Conservation (phyloP, 345 rosid genomes). For the Microcos paniculata region DNA sequence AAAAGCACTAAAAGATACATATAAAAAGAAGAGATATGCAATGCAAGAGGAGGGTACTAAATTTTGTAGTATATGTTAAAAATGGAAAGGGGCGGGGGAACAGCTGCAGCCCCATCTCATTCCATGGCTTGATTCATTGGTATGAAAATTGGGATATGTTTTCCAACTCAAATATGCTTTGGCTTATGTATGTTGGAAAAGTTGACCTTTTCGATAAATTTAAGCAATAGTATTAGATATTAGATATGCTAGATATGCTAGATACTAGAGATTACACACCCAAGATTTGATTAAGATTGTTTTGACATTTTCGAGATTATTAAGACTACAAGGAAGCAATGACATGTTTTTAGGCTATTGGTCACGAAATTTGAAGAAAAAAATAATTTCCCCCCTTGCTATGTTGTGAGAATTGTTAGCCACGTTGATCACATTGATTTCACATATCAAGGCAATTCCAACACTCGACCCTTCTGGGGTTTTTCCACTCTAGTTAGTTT, state of each 20-base stretch:
- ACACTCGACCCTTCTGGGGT: not conserved
- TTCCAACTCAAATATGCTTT: not conserved
- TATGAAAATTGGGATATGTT: not conserved
- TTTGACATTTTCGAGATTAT: not conserved
- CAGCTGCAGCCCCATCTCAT: not conserved
- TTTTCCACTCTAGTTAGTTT: too few relatives aligned
- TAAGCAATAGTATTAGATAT: too few relatives aligned
- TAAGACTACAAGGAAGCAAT: not conserved
- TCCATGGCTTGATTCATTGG: not conserved
- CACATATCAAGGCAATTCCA: not conserved
- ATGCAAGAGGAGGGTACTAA: too few relatives aligned
- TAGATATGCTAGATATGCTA: not conserved
- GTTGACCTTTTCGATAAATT: not conserved
- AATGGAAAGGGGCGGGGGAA: not conserved
- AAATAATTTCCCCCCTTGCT: not conserved
- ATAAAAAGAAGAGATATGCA: not conserved
- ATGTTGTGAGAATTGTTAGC: not conserved
- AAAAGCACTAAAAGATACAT: not conserved
- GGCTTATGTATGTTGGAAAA: not conserved
- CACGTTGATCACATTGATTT: not conserved
- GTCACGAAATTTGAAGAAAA: too few relatives aligned
- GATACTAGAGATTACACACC: not conserved
- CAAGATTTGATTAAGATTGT: conserved; percentile 20
- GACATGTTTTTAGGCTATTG: not conserved
- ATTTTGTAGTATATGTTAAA: not conserved